Evolutionary conservation across 2,329 filamentous ascomycete species (phyloP).

Genomic region (Pestalotiopsis sp.): DNA sequence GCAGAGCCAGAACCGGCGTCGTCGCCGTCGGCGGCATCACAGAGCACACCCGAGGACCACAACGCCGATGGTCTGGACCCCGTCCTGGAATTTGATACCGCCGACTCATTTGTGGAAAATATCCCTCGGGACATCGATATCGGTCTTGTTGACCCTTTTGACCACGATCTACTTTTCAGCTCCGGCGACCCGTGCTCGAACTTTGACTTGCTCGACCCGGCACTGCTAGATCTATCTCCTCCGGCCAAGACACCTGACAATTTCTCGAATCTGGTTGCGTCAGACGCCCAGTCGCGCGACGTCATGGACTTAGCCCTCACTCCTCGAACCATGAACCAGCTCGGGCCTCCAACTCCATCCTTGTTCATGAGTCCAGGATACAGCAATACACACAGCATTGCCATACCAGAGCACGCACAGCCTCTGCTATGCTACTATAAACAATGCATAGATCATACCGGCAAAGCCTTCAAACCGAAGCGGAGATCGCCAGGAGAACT

Average conservation of each 20-base stretch:
- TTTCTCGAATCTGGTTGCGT: background rate
- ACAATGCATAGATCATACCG: conserved; percentile 29
- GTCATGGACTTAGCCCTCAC: background rate
- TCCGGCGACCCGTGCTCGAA: background rate
- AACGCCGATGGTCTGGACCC: background rate
- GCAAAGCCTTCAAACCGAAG: conserved; percentile 31
- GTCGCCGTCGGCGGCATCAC: background rate
- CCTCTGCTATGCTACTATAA: conserved; percentile 32
- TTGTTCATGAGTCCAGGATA: background rate
- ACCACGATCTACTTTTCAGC: background rate
- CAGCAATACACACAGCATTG: background rate
- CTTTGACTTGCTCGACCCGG: background rate
- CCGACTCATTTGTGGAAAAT: background rate
- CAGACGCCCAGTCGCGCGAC: background rate
- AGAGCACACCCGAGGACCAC: background rate
- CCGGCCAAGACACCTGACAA: background rate
- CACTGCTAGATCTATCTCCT: background rate
- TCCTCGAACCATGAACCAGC: background rate
- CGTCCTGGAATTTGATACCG: background rate
- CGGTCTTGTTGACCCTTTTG: background rate
- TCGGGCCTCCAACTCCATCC: background rate
- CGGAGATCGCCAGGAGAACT: conserved; percentile 47
- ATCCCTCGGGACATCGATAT: background rate
- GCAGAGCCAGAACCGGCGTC: background rate
- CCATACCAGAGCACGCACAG: conserved; percentile 23